Conservation (phyloP, 2,329 filamentous ascomycete genomes). For the Beauveria sp. region DNA sequence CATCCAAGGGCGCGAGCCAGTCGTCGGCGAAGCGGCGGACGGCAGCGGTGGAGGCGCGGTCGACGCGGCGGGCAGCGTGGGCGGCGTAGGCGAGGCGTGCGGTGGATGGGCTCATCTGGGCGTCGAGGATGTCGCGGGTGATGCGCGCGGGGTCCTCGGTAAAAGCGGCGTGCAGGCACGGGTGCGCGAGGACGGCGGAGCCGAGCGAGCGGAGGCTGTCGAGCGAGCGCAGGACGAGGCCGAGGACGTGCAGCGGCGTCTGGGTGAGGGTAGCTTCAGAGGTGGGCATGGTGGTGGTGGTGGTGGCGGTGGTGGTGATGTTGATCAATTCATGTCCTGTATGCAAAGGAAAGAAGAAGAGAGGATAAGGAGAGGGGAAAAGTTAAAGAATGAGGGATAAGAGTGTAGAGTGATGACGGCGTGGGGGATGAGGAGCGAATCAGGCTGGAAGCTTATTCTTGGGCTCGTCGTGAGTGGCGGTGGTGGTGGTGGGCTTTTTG, state of each 20-base stretch:
- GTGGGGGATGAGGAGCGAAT: not conserved
- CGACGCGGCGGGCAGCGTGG: constrained; percentile 1
- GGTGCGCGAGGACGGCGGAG: constrained; percentile 7
- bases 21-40: not conserved
- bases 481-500: not conserved
- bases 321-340: not conserved
- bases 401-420: not conserved
- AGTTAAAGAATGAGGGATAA: not conserved
- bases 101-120: constrained; percentile 4
- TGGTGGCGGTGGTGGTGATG: not conserved
- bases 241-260: constrained; percentile 8
- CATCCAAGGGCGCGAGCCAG: not conserved
- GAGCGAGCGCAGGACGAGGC: constrained; percentile 22
- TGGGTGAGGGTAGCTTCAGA: not conserved
- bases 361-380: no score
- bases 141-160: constrained; percentile 7
- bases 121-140: constrained; percentile 9
- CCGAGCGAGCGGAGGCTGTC: constrained; percentile 15
- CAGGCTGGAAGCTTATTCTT: constrained; percentile 2
- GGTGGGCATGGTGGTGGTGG: not conserved
- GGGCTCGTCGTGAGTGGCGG: not conserved
- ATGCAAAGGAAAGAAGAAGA: not conserved
- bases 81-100: constrained; percentile 8
- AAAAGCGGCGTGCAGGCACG: constrained; percentile 7
- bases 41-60: not conserved